Evolutionary conservation across 2,329 filamentous ascomycete genomes (phyloP).

Genomic region (Aspergillus versicolor): DNA sequence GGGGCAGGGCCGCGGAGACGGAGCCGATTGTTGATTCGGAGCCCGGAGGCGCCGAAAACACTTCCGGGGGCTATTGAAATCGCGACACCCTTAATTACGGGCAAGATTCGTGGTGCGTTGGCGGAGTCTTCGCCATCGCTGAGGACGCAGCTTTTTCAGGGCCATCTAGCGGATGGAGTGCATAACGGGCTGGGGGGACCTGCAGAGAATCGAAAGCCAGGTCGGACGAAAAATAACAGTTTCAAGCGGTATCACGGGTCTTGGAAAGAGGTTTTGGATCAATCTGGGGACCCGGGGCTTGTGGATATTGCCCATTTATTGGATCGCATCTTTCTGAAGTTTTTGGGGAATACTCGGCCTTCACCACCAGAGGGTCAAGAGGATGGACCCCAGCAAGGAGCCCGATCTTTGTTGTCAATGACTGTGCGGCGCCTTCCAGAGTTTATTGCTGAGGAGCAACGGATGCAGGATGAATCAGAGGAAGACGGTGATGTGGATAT

Average conservation of each 20-base stretch:
- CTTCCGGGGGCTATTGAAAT: conserved; percentile 43
- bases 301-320: conserved; percentile 36
- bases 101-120: conserved; percentile 26
- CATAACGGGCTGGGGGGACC: conserved; percentile 2
- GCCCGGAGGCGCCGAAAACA: conserved; percentile 34
- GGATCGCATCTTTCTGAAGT: conserved; percentile 36
- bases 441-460: conserved; percentile 41
- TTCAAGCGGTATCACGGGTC: conserved; percentile 30
- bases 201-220: conserved; percentile 13
- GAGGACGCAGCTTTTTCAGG: conserved; percentile 22
- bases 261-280: conserved; percentile 36
- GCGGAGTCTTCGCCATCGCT: conserved; percentile 16
- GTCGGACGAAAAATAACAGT: conserved; percentile 26
- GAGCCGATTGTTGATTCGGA: conserved; percentile 32
- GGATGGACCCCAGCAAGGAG: conserved; percentile 16
- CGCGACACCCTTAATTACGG: conserved; percentile 43
- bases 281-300: conserved; percentile 33
- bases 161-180: conserved; percentile 2
- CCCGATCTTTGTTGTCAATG: conserved; percentile 41
- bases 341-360: conserved; percentile 35
- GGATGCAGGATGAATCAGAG: conserved; percentile 31
- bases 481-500: conserved; percentile 38
- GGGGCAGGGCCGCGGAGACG: conserved; percentile 23
- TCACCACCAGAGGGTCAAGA: not conserved
- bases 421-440: conserved; percentile 35